Evolutionary conservation across 2,329 filamentous ascomycete species (phyloP), one percentile per base, ranked within the genome.

Genomic region (Lasiodiplodia citricola): DNA sequence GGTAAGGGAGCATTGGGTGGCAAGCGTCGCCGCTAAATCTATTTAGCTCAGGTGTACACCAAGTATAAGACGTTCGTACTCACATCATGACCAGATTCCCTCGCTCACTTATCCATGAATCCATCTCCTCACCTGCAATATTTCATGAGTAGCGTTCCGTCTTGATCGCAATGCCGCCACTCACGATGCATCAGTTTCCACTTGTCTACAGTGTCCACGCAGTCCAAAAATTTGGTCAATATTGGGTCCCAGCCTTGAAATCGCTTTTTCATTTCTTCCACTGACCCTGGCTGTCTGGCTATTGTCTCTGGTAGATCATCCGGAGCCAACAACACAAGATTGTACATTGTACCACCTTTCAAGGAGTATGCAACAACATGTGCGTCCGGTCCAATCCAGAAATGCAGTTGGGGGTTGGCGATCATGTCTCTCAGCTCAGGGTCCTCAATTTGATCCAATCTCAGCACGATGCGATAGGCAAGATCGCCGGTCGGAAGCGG

Each of bases 171-270:
- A 31, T 35, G 35, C 5, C n/a, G 18, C 31, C 25, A 38, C 60
- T 38, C 28, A 63, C 72, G 73, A 52, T 87, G 84, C 87, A 91
- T 89, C 41, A 92, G 76, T 74, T 88, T 90, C 91, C 90, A 92
- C 76, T 92, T 92, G 50, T 88, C 85, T 0, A 91, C 88, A 1
- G 78, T 83, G 47, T 86, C 83, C 0, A 91, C 88, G 54, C 84
- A 82, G 3, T 79, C 77, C 14, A 86, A 75, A 57, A 86, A 82
- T 18, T 76, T 74, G 25, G 77, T 83, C 62, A 83, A 73, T 18
- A 89, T 83, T 1, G 89, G 89, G 78, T 92, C 90, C 90, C 90
- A 92, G 0, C 81, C 83, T 6, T 80, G 77, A 73, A 92, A 91
- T 2, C 89, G 74, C 4, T 79, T 79, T 62, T 80, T 82, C 87